Evolutionary conservation across 352 stramenopile species (phyloP).

Genomic region (Pelagophyceae sp.): DNA sequence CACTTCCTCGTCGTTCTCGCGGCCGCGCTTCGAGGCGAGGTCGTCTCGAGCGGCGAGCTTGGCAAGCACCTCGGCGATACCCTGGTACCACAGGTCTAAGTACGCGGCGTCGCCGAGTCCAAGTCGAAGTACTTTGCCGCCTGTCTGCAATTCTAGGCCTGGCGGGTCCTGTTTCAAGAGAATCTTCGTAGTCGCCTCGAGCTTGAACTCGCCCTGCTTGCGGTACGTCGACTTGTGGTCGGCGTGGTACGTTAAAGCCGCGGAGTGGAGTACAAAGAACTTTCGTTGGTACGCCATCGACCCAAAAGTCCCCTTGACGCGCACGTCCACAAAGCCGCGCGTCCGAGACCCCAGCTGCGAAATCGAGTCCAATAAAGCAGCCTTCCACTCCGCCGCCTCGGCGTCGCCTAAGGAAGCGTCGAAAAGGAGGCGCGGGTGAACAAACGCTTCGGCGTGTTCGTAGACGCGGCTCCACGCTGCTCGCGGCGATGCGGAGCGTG

Average conservation of each 20-base stretch:
- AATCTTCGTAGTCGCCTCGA: conserved; percentile 10
- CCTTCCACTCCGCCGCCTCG: not conserved
- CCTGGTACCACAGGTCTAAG: conserved; percentile 16
- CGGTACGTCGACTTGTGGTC: conserved; percentile 21
- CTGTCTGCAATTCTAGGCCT: conserved; percentile 8
- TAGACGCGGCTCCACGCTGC: too few relatives aligned
- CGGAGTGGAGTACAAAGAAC: conserved; percentile 27
- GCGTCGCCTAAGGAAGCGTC: not conserved
- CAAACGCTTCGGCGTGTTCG: too few relatives aligned
- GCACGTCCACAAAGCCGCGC: not conserved
- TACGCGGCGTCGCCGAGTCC: not conserved
- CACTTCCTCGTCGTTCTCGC: conserved; percentile 1
- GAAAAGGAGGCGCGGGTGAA: not conserved
- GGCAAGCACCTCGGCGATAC: not conserved
- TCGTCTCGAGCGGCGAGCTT: conserved; percentile 10
- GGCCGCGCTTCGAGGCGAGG: not conserved
- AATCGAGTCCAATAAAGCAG: not conserved
- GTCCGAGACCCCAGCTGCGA: not conserved
- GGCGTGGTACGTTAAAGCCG: conserved; percentile 25
- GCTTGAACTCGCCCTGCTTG: conserved; percentile 23
- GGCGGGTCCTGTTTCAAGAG: not conserved
- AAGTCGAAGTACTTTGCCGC: conserved; percentile 17
- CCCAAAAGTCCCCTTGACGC: not conserved
- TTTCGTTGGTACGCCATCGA: not conserved
- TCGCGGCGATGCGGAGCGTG: not conserved